Conservation (phyloP, 1,139 yeast genomes). For the Maudiozyma humilis region DNA sequence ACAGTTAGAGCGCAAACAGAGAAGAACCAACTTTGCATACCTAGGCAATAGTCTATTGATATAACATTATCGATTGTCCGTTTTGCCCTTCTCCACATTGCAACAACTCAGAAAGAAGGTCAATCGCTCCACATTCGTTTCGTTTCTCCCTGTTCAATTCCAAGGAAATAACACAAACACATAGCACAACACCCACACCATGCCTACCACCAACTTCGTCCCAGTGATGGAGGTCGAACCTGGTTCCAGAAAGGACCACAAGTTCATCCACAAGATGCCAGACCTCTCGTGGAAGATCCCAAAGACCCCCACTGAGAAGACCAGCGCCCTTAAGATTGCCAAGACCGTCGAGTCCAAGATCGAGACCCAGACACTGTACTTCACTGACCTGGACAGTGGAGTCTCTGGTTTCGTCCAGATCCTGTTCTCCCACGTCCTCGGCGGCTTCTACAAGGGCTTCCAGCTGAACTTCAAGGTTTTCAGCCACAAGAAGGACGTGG, state of each 20-base stretch:
- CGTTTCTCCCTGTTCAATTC: too few species aligned
- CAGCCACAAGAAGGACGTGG: slow-evolving; percentile 29
- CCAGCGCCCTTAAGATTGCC: slow-evolving; percentile 9
- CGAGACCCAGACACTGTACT: slow-evolving; percentile 82
- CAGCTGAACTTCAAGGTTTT: slow-evolving; percentile 74
- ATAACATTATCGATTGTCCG: too few species aligned
- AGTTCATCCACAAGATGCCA: slow-evolving; percentile 3
- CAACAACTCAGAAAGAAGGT: too few species aligned
- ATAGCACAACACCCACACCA: background rate
- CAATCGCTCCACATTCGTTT: too few species aligned
- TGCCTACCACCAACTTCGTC: slow-evolving; percentile 7
- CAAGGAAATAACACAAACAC: too few species aligned
- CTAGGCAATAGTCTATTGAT: too few species aligned
- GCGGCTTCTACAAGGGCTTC: slow-evolving; percentile 71
- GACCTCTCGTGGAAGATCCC: slow-evolving; percentile 8
- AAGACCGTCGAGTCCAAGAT: slow-evolving; percentile 48
- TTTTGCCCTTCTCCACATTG: too few species aligned
- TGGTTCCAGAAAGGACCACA: slow-evolving; percentile 1
- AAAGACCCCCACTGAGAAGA: slow-evolving; percentile 2
- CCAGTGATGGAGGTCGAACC: slow-evolving; percentile 6
- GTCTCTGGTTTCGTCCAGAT: slow-evolving; percentile 74
- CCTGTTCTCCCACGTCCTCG: slow-evolving; percentile 69
- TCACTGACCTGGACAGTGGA: slow-evolving; percentile 48
- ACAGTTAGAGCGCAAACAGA: too few species aligned
- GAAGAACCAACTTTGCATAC: too few species aligned